These are phyloP conservation scores for Extremus antarcticus DNA, from an alignment of 495 filamentous ascomycete genomes.

Conservation along the genomic window DNA sequence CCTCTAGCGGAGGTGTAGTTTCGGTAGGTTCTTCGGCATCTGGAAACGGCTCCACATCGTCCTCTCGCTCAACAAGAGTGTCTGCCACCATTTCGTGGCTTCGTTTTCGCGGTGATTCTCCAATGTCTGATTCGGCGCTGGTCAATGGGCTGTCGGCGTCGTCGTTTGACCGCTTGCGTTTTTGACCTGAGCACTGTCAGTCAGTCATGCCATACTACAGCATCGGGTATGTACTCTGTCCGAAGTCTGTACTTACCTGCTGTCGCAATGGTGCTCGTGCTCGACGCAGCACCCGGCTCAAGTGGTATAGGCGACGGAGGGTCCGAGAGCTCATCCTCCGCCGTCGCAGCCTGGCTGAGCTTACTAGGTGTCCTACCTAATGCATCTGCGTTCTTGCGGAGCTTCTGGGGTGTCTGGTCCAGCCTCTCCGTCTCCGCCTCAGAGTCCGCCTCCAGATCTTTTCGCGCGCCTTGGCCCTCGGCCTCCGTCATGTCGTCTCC, in stretches of 20 bases:
- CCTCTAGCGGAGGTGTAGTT: not conserved
- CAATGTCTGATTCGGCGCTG: conserved; percentile 32
- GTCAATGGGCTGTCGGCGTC: conserved; percentile 33
- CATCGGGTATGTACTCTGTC: not conserved
- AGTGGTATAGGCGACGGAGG: conserved; percentile 17
- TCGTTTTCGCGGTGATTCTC: conserved; percentile 48
- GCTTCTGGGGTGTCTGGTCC: conserved; percentile 79
- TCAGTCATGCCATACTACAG: not conserved
- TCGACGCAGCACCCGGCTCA: conserved; percentile 16
- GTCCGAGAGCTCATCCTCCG: conserved; percentile 12
- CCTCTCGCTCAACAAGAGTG: conserved; percentile 15
- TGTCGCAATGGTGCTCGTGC: conserved; percentile 14
- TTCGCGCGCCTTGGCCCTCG: conserved; percentile 1
- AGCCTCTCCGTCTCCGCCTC: conserved; percentile 95
- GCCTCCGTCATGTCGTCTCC: conserved; percentile 30
- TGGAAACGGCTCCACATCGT: conserved; percentile 19
- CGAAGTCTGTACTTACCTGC: not conserved
- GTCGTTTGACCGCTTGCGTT: conserved; percentile 41
- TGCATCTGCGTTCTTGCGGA: conserved; percentile 15
- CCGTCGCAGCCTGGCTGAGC: conserved; percentile 18
- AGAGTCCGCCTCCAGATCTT: conserved; percentile 61
- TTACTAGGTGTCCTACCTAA: conserved; percentile 30
- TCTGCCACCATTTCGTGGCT: conserved; percentile 28
- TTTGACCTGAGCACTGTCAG: conserved; percentile 18
- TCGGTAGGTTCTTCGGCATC: conserved; percentile 5